Percentiles rank a stretch among this genome's conserved stretches.
These are phyloP conservation scores for Epichloe sp. DNA, from an alignment of 2,329 filamentous ascomycete genomes.

Conservation along the genomic window DNA sequence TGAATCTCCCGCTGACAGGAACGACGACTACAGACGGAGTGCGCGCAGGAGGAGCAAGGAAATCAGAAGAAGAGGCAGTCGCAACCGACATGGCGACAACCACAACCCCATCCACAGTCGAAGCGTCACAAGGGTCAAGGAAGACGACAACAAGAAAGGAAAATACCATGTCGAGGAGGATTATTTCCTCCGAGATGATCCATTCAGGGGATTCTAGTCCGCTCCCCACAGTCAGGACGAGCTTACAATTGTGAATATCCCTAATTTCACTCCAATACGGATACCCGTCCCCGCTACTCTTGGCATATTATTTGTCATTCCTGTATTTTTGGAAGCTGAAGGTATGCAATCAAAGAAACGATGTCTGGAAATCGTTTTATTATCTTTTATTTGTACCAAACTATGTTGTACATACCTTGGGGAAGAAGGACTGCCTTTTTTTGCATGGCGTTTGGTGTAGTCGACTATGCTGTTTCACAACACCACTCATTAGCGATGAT, in stretches of 20 bases:
- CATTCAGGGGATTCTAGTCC: slow-evolving; percentile 45
- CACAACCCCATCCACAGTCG: slow-evolving; percentile 21
- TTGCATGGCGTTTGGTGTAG: background rate
- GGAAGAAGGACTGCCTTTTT: background rate
- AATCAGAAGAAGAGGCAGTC: slow-evolving; percentile 35
- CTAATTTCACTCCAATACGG: slow-evolving; percentile 5
- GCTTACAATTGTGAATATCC: too few relatives aligned
- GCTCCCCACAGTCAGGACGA: too few relatives aligned
- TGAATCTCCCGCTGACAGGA: slow-evolving; percentile 34
- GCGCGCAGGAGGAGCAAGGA: slow-evolving; percentile 43
- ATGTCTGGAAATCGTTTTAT: background rate
- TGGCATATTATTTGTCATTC: background rate
- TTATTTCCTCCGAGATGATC: slow-evolving; percentile 42
- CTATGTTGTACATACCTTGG: background rate
- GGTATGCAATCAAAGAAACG: background rate
- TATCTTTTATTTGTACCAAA: background rate
- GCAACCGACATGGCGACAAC: slow-evolving; percentile 40
- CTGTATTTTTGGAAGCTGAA: too few relatives aligned
- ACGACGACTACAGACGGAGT: slow-evolving; percentile 31
- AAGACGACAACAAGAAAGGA: slow-evolving; percentile 36
- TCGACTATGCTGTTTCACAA: background rate
- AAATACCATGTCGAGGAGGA: slow-evolving; percentile 37
- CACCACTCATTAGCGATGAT: background rate
- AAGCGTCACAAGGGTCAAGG: slow-evolving; percentile 18
- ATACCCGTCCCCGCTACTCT: slow-evolving; percentile 7